A percentile compares a stretch with the other conserved stretches of the same genome.
Conservation (phyloP, 2,329 filamentous ascomycete species). For the Trichoderma semiorbis region DNA sequence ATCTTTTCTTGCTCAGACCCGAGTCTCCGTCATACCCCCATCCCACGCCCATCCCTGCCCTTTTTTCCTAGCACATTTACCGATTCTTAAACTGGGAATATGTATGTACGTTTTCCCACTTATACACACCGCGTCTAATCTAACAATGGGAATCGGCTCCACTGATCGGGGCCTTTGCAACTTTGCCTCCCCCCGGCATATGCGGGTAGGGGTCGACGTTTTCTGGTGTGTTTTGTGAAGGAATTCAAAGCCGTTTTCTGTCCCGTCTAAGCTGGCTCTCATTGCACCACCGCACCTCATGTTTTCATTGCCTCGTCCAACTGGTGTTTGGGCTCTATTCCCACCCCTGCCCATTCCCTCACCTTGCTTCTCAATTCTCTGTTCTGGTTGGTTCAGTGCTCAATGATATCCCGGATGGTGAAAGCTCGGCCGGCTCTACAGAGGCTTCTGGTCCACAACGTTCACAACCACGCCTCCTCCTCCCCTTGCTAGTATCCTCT, state of each 20-base stretch:
- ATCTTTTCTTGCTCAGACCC: slow-evolving; percentile 9
- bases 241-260: not conserved
- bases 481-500: slow-evolving; percentile 27
- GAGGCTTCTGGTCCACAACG: slow-evolving; percentile 22
- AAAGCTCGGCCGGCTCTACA: slow-evolving; percentile 4
- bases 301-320: slow-evolving; percentile 12
- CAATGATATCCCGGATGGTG: slow-evolving; percentile 11
- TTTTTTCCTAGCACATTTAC: not conserved
- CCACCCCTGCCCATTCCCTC: slow-evolving; percentile 24
- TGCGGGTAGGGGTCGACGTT: slow-evolving; percentile 5
- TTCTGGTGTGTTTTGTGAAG: slow-evolving; percentile 10
- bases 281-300: slow-evolving; percentile 20
- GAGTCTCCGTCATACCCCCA: slow-evolving; percentile 15
- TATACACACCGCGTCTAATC: slow-evolving; percentile 16
- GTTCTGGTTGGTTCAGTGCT: slow-evolving; percentile 18
- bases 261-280: not conserved
- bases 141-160: slow-evolving; percentile 11
- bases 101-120: not conserved
- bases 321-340: slow-evolving; percentile 20
- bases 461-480: slow-evolving; percentile 21
- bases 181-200: slow-evolving; percentile 10
- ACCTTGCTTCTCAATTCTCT: slow-evolving; percentile 16
- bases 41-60: slow-evolving; percentile 9
- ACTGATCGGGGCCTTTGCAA: slow-evolving; percentile 7
- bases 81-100: not conserved